These are phyloP conservation scores for Macroventuria anomochaeta DNA, from an alignment of 2,329 filamentous ascomycete genomes.

Conservation along the genomic window DNA sequence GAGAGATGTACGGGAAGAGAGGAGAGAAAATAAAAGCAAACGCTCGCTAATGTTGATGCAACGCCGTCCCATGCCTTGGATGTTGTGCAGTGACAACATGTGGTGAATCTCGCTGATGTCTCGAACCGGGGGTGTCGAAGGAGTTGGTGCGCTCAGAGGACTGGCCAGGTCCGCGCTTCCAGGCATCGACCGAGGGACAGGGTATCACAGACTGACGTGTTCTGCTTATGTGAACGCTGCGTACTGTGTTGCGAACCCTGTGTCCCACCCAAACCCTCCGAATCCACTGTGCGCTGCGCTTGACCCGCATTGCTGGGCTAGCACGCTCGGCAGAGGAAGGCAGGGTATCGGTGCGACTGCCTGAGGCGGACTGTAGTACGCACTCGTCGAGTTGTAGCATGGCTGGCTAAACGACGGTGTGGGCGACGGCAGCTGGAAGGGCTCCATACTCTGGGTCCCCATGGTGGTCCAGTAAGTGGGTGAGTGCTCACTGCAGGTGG, in stretches of 20 bases:
- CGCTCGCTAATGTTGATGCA: conserved; percentile 54
- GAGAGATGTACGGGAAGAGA: conserved; percentile 25
- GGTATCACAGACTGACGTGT: conserved; percentile 30
- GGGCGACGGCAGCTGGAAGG: conserved; percentile 76
- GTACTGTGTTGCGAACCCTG: conserved; percentile 76
- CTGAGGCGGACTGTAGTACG: conserved; percentile 80
- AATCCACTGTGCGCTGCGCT: conserved; percentile 67
- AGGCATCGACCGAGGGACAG: conserved; percentile 37
- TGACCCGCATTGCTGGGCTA: conserved; percentile 82
- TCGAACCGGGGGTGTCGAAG: conserved; percentile 50
- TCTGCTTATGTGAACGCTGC: conserved; percentile 77
- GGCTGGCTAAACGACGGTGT: conserved; percentile 81
- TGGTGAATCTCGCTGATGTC: conserved; percentile 50
- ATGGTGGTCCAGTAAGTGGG: conserved; percentile 81
- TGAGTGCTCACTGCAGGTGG: conserved; percentile 74
- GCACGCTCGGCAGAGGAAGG: conserved; percentile 84
- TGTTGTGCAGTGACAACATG: conserved; percentile 48
- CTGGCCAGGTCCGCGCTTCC: conserved; percentile 55
- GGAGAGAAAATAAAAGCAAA: conserved; percentile 39
- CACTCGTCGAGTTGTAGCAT: conserved; percentile 51
- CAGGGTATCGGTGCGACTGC: conserved; percentile 75
- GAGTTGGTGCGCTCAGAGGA: conserved; percentile 49
- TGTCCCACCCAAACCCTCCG: conserved; percentile 82
- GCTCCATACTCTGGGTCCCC: conserved; percentile 64
- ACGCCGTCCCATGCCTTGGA: conserved; percentile 63